Evolutionary conservation across 2,329 filamentous ascomycete species (phyloP).

Genomic region (Botrytis squamosa): DNA sequence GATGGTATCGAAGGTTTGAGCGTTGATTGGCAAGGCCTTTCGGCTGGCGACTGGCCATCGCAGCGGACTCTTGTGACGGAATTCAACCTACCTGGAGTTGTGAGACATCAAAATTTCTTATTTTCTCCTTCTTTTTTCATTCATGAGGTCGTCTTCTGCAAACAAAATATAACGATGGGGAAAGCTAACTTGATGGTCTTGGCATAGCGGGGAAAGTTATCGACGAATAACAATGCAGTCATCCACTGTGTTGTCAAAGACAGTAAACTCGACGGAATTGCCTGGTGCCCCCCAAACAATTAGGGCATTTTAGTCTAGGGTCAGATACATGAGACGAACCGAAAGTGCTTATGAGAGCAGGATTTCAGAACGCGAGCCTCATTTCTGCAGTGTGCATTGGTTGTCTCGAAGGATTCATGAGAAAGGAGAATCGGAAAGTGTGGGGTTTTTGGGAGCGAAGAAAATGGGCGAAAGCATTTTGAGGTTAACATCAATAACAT

Average conservation of each 20-base stretch:
- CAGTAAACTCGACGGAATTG: neutral
- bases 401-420: neutral
- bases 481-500: neutral
- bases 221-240: neutral
- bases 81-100: neutral
- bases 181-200: neutral
- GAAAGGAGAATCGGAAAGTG: neutral
- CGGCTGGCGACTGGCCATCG: neutral
- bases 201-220: neutral
- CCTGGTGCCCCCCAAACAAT: neutral
- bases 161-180: neutral
- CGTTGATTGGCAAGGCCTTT: neutral
- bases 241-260: neutral
- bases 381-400: neutral
- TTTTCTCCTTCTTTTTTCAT: neutral
- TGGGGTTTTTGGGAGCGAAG: neutral
- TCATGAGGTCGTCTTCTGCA: neutral
- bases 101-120: neutral
- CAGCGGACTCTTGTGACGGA: neutral
- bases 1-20: slow-evolving; percentile 4
- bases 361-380: neutral
- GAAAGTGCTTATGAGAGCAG: neutral
- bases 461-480: neutral
- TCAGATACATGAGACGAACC: neutral
- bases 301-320: neutral